Evolutionary conservation across 352 stramenopile genomes (phyloP), one percentile per base, ranked within the genome.

Genomic region (Phytophthora tubulina): DNA sequence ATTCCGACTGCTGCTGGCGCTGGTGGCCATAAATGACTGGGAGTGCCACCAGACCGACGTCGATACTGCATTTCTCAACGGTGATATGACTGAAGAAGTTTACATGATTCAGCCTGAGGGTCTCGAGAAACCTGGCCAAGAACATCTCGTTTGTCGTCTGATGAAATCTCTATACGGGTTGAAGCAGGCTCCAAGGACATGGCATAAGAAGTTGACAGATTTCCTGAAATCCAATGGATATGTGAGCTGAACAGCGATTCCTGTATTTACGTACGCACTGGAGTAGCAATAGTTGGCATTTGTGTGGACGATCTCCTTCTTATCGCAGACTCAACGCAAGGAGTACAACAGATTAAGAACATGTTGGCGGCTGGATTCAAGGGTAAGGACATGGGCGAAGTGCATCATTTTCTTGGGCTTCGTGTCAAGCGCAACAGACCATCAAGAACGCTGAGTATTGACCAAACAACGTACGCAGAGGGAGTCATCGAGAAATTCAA

Each of bases 31-130:
- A 13, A 55, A 50, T 3, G 67, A 74, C 35, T 68, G 54, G 39
- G 60, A 74, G 32, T 70, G 59, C 30, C 36, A 74, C 6, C 67
- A 70, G 30, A 70, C 55, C 3, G 67, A 74, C 14, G 41, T 74
- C 0, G 53, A 65, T 4, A 70, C 67, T 14, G 58, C 59, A 6
- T 74, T 70, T 7, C 17, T 70, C 7, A 74, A 66, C 14, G 46
- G 67, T 9, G 45, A 64, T 33, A 58, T 74, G 51, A 8, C n/a
- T 1, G 52, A 70, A 50, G 67, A 70, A 31, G 67, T 74, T 0
- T 74, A 65, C 36, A 65, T 69, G 49, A 6, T 52, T 0, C 67
- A 73, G 9, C 58, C 36, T 4, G 58, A 73, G 31, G 67, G 51
- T 3, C 39, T 60, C 1, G 66, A 39, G 14, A 17, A 38, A 50